Conservation (phyloP, 2,329 filamentous ascomycete species). For the Apiospora kogelbergensis region DNA sequence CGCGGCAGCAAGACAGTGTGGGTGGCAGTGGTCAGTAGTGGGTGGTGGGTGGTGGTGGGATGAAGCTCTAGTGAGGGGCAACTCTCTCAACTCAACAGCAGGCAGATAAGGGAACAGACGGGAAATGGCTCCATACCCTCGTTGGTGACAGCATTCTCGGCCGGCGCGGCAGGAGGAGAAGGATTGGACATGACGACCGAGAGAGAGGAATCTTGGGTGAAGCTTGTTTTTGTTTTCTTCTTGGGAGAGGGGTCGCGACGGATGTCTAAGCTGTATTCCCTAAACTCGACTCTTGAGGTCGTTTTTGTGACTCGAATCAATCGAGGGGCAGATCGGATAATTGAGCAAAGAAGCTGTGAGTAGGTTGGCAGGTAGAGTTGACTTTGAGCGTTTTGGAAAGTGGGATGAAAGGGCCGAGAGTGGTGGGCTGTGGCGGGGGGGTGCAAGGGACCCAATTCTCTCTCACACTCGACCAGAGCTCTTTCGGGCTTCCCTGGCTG, state of each 20-base stretch:
- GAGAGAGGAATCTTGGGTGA: constrained; percentile 2
- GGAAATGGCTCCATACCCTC: constrained; percentile 9
- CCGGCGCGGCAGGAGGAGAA: constrained; percentile 29
- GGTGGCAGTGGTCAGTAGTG: neutral
- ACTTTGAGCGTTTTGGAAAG: constrained; percentile 13
- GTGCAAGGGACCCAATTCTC: neutral
- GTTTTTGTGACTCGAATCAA: constrained; percentile 9
- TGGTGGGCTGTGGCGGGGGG: constrained; percentile 6
- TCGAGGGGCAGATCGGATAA: constrained; percentile 8
- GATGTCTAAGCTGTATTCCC: constrained; percentile 8
- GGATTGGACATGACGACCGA: constrained; percentile 32
- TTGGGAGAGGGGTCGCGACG: neutral
- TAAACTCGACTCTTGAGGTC: constrained; percentile 1
- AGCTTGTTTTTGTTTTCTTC: neutral
- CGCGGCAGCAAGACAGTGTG: neutral
- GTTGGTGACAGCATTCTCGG: constrained; percentile 13
- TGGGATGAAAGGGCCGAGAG: constrained; percentile 11
- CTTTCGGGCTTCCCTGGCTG: too few species aligned
- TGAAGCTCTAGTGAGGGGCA: constrained; percentile 7
- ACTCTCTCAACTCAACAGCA: neutral
- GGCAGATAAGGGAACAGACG: constrained; percentile 8
- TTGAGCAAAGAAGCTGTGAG: constrained; percentile 5
- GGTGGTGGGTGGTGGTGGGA: neutral
- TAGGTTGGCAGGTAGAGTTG: constrained; percentile 3
- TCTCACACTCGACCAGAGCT: neutral